Evolutionary conservation across 352 stramenopile species (phyloP).

Genomic region (Pythium biforme): DNA sequence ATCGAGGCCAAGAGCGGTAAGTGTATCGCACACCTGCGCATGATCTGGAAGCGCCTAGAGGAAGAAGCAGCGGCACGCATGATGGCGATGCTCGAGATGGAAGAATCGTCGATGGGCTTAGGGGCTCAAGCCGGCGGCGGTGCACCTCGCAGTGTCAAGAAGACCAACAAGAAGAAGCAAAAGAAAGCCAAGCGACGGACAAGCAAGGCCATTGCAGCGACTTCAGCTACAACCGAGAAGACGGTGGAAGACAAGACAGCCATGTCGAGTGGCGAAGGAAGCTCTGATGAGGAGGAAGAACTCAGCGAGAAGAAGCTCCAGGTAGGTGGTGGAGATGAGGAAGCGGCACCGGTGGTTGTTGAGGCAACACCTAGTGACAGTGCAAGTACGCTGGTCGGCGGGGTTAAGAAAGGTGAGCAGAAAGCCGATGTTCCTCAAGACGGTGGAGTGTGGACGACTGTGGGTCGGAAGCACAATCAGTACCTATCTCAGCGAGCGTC

Average conservation of each 20-base stretch:
- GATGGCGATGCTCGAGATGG: conserved; percentile 85
- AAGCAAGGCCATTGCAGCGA: conserved; percentile 26
- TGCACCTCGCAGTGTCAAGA: conserved; percentile 29
- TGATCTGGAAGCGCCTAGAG: conserved; percentile 69
- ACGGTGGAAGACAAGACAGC: conserved; percentile 26
- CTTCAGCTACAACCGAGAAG: not conserved
- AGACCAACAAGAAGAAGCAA: conserved; percentile 66
- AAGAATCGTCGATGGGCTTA: conserved; percentile 35
- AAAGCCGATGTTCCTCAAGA: conserved; percentile 8
- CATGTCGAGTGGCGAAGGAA: conserved; percentile 23
- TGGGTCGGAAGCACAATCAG: conserved; percentile 63
- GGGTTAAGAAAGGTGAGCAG: not conserved
- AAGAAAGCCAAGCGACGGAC: conserved; percentile 63
- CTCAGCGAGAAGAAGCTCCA: not conserved
- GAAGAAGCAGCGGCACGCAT: conserved; percentile 75
- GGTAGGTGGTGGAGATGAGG: not conserved
- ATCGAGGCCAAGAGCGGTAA: conserved; percentile 44
- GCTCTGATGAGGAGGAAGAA: conserved; percentile 22
- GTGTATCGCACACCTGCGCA: conserved; percentile 59
- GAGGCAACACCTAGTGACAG: not conserved
- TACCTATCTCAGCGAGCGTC: conserved; percentile 25
- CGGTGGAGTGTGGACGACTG: conserved; percentile 64
- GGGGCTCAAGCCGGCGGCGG: conserved; percentile 3
- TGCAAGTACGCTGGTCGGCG: not conserved
- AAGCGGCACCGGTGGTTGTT: not conserved